phyloP scores from a whole-genome alignment of 2,329 filamentous ascomycete species.

The Graphium sp. region DNA sequence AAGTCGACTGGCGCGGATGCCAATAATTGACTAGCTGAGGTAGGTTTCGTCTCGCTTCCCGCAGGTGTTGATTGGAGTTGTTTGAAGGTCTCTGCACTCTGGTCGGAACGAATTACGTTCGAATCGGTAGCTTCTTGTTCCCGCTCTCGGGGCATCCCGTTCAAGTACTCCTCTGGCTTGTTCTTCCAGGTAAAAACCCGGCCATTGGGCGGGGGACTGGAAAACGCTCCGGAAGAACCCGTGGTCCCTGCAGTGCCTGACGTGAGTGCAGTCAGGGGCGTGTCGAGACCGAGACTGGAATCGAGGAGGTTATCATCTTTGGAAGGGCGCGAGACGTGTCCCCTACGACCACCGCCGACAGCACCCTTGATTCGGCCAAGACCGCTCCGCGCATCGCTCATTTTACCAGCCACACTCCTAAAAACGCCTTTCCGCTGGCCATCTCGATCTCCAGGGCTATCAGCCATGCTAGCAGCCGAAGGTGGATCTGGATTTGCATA shows the following conservation, averaged over 20 bases:
- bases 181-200: constrained; percentile 47
- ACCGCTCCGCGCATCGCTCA: constrained; percentile 67
- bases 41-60: background rate
- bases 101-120: constrained; percentile 2
- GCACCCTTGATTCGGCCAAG: constrained; percentile 76
- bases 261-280: constrained; percentile 3
- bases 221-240: too few relatives aligned
- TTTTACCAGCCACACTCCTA: constrained; percentile 64
- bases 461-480: constrained; percentile 26
- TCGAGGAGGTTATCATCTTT: constrained; percentile 37
- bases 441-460: constrained; percentile 34
- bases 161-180: constrained; percentile 44
- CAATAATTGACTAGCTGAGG: too few relatives aligned
- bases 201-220: too few relatives aligned
- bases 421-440: constrained; percentile 50
- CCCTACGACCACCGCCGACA: constrained; percentile 44
- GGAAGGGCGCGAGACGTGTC: constrained; percentile 35
- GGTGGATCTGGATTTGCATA: constrained; percentile 20
- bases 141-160: too few relatives aligned
- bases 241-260: too few relatives aligned
- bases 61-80: too few relatives aligned
- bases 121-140: constrained; percentile 3
- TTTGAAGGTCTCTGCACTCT: constrained; percentile 10
- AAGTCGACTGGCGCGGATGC: constrained; percentile 6
- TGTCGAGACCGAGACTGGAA: constrained; percentile 8